Percentiles rank a stretch among this genome's conserved stretches.
Evolutionary conservation across 1,139 yeast genomes (phyloP).

Genomic region (Yamadazyma spencermartinsiae): DNA sequence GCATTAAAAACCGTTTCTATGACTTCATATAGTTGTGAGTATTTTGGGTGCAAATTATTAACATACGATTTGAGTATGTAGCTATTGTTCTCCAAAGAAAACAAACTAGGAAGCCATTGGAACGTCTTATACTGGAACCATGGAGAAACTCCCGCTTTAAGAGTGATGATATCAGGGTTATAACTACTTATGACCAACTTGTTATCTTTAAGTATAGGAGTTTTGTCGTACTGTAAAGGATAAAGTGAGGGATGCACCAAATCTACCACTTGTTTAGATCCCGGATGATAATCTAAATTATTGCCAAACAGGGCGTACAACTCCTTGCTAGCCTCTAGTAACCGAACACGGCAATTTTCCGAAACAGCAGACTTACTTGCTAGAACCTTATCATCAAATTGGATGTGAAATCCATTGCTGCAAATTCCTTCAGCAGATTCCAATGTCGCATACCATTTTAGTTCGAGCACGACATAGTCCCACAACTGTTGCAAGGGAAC

Average conservation of each 20-base stretch:
- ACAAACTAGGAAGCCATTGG: conserved; percentile 36
- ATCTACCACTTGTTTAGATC: conserved; percentile 36
- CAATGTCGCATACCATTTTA: conserved; percentile 27
- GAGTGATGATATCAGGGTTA: conserved; percentile 14
- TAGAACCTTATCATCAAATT: conserved; percentile 22
- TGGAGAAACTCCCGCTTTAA: conserved; percentile 18
- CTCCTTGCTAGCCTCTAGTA: conserved; percentile 13
- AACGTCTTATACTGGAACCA: conserved; percentile 14
- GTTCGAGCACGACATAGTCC: conserved; percentile 26
- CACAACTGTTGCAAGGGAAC: conserved; percentile 19
- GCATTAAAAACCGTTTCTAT: conserved; percentile 28
- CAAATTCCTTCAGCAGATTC: conserved; percentile 13
- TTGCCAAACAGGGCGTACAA: conserved; percentile 17
- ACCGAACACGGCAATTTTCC: conserved; percentile 9
- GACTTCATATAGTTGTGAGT: conserved; percentile 23
- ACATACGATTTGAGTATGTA: conserved; percentile 33
- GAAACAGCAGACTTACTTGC: conserved; percentile 17
- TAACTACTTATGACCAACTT: conserved; percentile 9
- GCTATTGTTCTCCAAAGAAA: conserved; percentile 14
- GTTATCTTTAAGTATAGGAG: conserved; percentile 22
- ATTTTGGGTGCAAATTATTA: conserved; percentile 40
- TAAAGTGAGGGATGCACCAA: conserved; percentile 46
- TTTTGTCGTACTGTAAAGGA: conserved; percentile 35
- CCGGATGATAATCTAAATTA: conserved; percentile 38
- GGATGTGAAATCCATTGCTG: conserved; percentile 11